Base-by-base conservation (phyloP, 2,329 filamentous ascomycete species). In the Fusarium chuoi region DNA sequence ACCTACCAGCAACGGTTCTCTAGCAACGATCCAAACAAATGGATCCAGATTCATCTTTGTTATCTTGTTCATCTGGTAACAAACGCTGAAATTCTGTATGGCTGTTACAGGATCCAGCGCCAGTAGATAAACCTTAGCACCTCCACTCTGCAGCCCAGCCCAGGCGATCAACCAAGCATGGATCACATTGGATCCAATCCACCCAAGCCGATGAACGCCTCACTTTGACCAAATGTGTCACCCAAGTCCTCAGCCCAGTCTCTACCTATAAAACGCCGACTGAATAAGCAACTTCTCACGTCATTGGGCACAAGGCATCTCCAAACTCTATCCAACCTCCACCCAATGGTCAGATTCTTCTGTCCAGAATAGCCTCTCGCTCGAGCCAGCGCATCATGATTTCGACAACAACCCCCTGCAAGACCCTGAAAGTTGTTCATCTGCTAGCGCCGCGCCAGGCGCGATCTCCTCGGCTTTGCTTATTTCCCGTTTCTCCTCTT, bases 361-460 rank as follows among this genome's bases (percentile, higher is more conserved):
- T 33, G 6, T 65, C 28, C 28, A 57, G 28, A 49, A 54, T 24
- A 45, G 30, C 39, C 30, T 61, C 30, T 45, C 24, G 35, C 59
- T 63, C 35, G 48, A 66, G 41, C 36, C 55, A 71, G 45, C 49
- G 24, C 56, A 58, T 44, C 60, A 55, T 46, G 65, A 51, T 69
- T 70, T 69, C 52, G 39, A 48, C 46, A 41, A 56, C 22, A 49
- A 48, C 57, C 45, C 70, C 70, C 70, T 75, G 71, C 60, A 70
- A 70, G 71, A 75, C 71, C 71, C 71, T 74, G 71, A 72, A 65
- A 61, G 35, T 51, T 59, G 56, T 26, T 45, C 44, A 59, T 28
- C 39, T 42, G 45, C 66, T 74, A 74, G 71, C 71, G 71, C 58
- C 64, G 39, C 59, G 63, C 67, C 62, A 74, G 54, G 30, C 52